Conservation (phyloP, 2,329 filamentous ascomycete genomes). For the Monosporascus sp. region DNA sequence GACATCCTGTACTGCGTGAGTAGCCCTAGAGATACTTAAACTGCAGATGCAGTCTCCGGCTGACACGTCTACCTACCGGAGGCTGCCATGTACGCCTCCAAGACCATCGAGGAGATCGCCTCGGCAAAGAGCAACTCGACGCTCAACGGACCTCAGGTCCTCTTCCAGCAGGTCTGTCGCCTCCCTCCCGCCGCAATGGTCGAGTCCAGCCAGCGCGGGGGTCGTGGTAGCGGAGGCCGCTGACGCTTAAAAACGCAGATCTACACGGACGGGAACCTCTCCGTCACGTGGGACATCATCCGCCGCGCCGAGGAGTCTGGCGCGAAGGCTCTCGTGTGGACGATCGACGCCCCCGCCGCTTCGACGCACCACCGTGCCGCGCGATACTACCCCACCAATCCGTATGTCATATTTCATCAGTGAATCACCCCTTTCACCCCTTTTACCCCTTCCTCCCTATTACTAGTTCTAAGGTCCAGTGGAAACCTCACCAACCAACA, state of each 20-base stretch:
- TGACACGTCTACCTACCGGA: neutral
- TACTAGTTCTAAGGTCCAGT: too few species aligned
- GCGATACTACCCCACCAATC: slow-evolving; percentile 5
- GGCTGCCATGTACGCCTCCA: slow-evolving; percentile 2
- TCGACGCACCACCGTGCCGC: slow-evolving; percentile 6
- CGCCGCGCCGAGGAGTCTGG: slow-evolving; percentile 9
- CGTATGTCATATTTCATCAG: neutral
- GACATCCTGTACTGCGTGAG: slow-evolving; percentile 39
- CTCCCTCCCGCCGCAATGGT: neutral
- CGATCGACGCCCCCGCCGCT: slow-evolving; percentile 12
- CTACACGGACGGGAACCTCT: slow-evolving; percentile 14
- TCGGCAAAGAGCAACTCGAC: slow-evolving; percentile 27
- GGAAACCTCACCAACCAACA: too few species aligned
- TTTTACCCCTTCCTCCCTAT: too few species aligned
- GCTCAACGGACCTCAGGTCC: slow-evolving; percentile 20
- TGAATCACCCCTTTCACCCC: neutral
- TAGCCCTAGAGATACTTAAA: neutral
- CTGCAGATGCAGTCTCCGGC: neutral
- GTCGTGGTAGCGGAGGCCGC: too few species aligned
- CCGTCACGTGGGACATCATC: slow-evolving; percentile 6
- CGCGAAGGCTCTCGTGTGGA: slow-evolving; percentile 14
- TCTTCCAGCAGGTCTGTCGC: slow-evolving; percentile 31
- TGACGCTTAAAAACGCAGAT: slow-evolving; percentile 15
- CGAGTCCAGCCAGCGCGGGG: too few species aligned
- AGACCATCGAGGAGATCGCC: slow-evolving; percentile 33